Evolutionary conservation across 306 rosid species (phyloP).

Genomic region (Vigna unguiculata): DNA sequence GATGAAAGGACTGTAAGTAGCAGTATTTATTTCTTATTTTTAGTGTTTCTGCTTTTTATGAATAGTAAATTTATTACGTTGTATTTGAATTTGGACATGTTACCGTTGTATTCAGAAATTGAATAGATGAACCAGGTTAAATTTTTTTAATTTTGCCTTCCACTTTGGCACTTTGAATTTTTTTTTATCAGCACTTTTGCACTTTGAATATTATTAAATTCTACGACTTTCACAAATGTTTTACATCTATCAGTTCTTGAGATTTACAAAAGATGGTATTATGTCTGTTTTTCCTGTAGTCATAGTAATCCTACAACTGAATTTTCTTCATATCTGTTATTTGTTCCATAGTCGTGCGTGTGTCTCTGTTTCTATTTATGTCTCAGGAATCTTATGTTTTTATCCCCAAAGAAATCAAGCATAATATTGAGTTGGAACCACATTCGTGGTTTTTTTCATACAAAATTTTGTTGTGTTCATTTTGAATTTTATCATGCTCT

Average conservation of each 20-base stretch:
- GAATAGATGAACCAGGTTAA: slow-evolving; percentile 26
- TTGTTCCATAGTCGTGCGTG: slow-evolving; percentile 12
- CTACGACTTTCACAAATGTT: background rate
- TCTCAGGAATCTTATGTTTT: background rate
- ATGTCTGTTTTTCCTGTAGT: slow-evolving; percentile 15
- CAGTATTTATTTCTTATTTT: slow-evolving; percentile 37
- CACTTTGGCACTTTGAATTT: background rate
- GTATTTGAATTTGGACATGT: slow-evolving; percentile 19
- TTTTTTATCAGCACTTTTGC: background rate
- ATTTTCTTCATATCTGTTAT: slow-evolving; percentile 29
- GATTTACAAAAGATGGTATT: slow-evolving; percentile 26
- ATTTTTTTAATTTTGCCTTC: slow-evolving; percentile 17
- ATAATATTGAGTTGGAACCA: background rate
- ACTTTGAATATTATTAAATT: slow-evolving; percentile 2
- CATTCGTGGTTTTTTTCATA: slow-evolving; percentile 2
- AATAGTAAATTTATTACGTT: slow-evolving; percentile 14
- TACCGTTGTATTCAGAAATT: slow-evolving; percentile 28
- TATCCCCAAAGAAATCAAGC: background rate
- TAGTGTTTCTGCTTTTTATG: slow-evolving; percentile 27
- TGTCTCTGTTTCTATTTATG: slow-evolving; percentile 10
- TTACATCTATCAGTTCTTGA: background rate
- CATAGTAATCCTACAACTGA: background rate
- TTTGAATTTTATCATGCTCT: slow-evolving; percentile 9
- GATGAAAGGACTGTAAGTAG: slow-evolving; percentile 85
- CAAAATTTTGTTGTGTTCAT: slow-evolving; percentile 9